Percentiles rank a stretch among this genome's conserved stretches.
phyloP scores from a whole-genome alignment of 2,329 filamentous ascomycete genomes.

The Scedosporium apiospermum region DNA sequence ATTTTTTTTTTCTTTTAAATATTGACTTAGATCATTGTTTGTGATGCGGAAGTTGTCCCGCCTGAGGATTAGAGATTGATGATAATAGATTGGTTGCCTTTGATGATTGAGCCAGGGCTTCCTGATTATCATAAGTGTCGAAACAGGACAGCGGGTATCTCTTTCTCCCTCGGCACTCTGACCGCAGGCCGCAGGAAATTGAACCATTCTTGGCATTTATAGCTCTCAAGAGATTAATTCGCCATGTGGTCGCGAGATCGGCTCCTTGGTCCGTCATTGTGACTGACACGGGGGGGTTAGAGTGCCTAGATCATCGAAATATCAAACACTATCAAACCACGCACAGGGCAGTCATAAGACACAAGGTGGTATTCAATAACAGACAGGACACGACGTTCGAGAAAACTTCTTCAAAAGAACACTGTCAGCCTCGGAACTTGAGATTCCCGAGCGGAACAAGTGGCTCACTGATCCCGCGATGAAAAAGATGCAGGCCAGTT shows the following conservation, averaged over 20 bases:
- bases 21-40: no score
- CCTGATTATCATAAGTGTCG: no score
- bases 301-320: background rate
- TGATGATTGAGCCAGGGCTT: no score
- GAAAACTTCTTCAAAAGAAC: background rate
- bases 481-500: background rate
- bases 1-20: no score
- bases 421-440: background rate
- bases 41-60: no score
- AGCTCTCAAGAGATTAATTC: background rate
- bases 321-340: background rate
- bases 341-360: background rate
- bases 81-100: no score
- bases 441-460: background rate
- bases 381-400: background rate
- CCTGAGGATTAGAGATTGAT: no score
- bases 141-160: no score
- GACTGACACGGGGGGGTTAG: background rate
- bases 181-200: background rate
- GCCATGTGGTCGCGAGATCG: background rate
- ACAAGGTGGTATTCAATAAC: background rate
- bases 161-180: no score
- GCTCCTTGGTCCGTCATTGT: background rate
- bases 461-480: background rate
- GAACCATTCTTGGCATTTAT: background rate